phyloP scores from a whole-genome alignment of 306 rosid species.

The Calophaca sinica region DNA sequence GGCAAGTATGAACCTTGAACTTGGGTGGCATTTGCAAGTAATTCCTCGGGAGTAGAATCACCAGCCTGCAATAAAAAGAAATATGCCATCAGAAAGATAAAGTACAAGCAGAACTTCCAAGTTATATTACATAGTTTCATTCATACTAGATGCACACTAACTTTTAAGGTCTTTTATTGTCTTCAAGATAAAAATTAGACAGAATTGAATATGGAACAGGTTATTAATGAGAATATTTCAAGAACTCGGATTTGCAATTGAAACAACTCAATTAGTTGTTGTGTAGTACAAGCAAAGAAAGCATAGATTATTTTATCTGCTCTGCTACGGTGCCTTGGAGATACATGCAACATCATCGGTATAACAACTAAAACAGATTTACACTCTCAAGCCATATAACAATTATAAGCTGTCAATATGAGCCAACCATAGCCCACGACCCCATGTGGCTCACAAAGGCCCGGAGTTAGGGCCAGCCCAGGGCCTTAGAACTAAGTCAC shows the following conservation, averaged over 20 bases:
- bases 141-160: not conserved
- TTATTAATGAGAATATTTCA: too few species aligned
- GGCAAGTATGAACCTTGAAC: conserved; percentile 66
- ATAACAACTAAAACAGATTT: not conserved
- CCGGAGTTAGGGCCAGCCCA: too few species aligned
- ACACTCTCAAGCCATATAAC: not conserved
- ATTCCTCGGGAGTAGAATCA: conserved; percentile 70
- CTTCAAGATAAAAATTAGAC: not conserved
- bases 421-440: too few species aligned
- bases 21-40: conserved; percentile 73
- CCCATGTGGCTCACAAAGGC: too few species aligned
- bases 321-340: not conserved
- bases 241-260: too few species aligned
- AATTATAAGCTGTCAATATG: not conserved
- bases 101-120: not conserved
- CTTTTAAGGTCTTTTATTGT: not conserved
- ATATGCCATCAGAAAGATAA: not conserved
- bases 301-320: not conserved
- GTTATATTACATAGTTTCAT: too few species aligned
- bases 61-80: conserved; percentile 50
- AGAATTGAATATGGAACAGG: not conserved
- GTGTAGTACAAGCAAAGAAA: not conserved
- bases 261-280: too few species aligned
- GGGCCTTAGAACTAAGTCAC: too few species aligned
- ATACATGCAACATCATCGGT: not conserved